Base-by-base conservation (phyloP, 2,329 filamentous ascomycete species). In the Blastomyces emzantsi region DNA sequence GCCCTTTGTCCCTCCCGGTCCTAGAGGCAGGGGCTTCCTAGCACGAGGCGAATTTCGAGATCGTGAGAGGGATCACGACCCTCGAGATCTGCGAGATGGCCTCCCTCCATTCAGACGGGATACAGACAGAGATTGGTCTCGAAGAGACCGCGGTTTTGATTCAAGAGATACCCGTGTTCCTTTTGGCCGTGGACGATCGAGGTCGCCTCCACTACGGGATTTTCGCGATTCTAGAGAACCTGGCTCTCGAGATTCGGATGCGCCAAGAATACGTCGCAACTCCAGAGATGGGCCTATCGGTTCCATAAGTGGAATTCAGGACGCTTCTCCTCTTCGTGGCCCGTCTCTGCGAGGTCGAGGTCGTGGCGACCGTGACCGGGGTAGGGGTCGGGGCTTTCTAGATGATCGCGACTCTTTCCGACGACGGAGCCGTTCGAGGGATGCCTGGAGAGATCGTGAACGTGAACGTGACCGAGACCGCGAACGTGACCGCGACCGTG, bases 11-110 rank as follows among this genome's bases (percentile, higher is more conserved):
- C 73, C 75, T 61, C 73, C 73, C 55, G 74, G 74, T 30, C 39
- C 60, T 17, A 83, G 89, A 64, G 87, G 87, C 54, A 82, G 86
- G 64, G 85, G 84, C 9, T 90, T 87, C 71, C 78, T 79, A 52
- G 74, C 73, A 52, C 75, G 79, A 2, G 82, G 85, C 30, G 89
- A 90, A 61, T 87, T 86, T 69, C 80, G 85, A 54, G 78, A 80
- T 49, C 63, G 70, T n/a, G 76, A 76, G 47, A 62, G 70, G 25
- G 76, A 76, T 28, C 73, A 74, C 55, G 75, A 77, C 52, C 63
- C 64, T 25, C 66, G 68, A 47, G 68, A 71, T 54, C 58, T 64
- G 17, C 67, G 73, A 30, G 71, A 72, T 71, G 79, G 64, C 62
- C 66, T 71, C 63, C 66, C 71, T 56, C 68, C 74, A 67, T 75